Evolutionary conservation across 1,139 yeast species (phyloP).

Genomic region (Insectozyma bohioensis): DNA sequence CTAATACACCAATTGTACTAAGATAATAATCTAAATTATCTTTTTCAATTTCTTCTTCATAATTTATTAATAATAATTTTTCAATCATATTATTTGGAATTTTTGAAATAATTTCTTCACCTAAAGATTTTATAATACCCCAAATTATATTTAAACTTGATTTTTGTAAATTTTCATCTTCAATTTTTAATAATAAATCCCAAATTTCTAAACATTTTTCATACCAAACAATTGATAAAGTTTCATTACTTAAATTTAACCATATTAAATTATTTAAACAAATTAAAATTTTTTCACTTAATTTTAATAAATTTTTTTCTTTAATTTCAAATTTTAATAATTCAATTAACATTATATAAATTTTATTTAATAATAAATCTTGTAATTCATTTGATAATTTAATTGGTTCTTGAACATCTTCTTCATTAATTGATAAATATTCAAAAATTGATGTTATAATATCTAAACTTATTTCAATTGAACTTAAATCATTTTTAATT

Average conservation of each 20-base stretch:
- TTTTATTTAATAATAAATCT: slow-evolving; percentile 26
- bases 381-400: slow-evolving; percentile 23
- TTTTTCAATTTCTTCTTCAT: slow-evolving; percentile 14
- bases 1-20: slow-evolving; percentile 51
- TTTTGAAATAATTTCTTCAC: slow-evolving; percentile 28
- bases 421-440: slow-evolving; percentile 37
- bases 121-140: slow-evolving; percentile 54
- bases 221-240: slow-evolving; percentile 40
- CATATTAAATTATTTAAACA: slow-evolving; percentile 72
- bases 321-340: slow-evolving; percentile 33
- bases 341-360: slow-evolving; percentile 42
- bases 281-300: slow-evolving; percentile 55
- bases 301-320: slow-evolving; percentile 29
- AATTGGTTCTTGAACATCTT: slow-evolving; percentile 21
- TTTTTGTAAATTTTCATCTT: slow-evolving; percentile 33
- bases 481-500: slow-evolving; percentile 57
- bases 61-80: slow-evolving; percentile 21
- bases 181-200: slow-evolving; percentile 24
- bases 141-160: slow-evolving; percentile 59
- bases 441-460: slow-evolving; percentile 76
- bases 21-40: slow-evolving; percentile 25
- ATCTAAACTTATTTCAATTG: slow-evolving; percentile 72
- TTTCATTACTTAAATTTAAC: slow-evolving; percentile 40
- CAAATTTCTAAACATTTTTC: slow-evolving; percentile 34
- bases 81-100: slow-evolving; percentile 26